Base-by-base conservation (phyloP, 495 filamentous ascomycete species). In the Podospora tetraspora region DNA sequence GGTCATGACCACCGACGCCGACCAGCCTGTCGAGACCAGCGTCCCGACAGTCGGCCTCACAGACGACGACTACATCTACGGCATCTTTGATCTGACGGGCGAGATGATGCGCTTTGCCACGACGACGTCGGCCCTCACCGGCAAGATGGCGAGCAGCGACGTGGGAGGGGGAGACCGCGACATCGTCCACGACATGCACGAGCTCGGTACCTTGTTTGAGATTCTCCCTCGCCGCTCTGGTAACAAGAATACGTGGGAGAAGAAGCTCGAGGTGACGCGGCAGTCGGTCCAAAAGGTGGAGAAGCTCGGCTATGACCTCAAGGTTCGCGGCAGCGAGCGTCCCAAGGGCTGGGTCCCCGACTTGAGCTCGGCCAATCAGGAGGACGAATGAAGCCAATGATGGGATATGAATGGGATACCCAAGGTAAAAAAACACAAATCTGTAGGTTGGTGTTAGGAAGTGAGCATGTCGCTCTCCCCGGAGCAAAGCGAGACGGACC, bases 61-160 rank as follows among this genome's bases (percentile, higher is more conserved):
- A 5, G 84, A 87, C 27, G 88, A 94, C 10, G 95, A 99, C 77
- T 98, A 97, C 75, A 72, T 97, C 27, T 90, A 96, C 68, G 95
- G 96, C 6, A 80, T 99, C 9, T 97, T 97, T 71, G 95, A 99
- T 77, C 83, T 97, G 61, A 90, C 91, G 0, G 95, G 95, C 11
- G 95, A 99, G 78, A 84, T 98, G 80, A 99, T 99, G 95, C 85
- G 93, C 30, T 97, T 96, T 78, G 93, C 92, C 0, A 94, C 97
- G 34, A 92, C 91, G 19, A 84, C 86, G 22, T 90, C 92, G 72
- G 91, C 91, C 0, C 87, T 89, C 21, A 83, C 74, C 61, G 89
- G 88, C 21, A 71, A 77, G 25, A 72, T 89, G 62, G 86, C 86
- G n/a, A 82, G 63, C 30, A 69, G 67, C 57, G 75, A 66, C 3